Conservation (phyloP, 495 filamentous ascomycete genomes). For the Daldinia loculata region DNA sequence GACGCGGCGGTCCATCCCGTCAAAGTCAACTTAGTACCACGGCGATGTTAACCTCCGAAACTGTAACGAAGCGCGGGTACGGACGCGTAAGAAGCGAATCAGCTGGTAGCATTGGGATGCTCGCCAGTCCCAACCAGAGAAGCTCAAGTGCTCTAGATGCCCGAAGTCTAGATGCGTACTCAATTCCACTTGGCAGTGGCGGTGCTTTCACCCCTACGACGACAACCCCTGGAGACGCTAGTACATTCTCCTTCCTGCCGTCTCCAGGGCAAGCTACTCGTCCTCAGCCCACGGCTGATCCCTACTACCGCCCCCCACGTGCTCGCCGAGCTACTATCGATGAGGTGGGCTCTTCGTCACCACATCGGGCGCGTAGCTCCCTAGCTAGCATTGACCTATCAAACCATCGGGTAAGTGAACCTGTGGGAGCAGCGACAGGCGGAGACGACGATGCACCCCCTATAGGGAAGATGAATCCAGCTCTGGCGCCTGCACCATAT, state of each 20-base stretch:
- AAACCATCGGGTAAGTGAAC: conserved; percentile 55
- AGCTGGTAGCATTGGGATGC: conserved; percentile 76
- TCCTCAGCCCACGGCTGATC: conserved; percentile 63
- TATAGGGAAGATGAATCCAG: conserved; percentile 49
- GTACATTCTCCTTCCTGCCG: conserved; percentile 73
- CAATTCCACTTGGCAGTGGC: conserved; percentile 48
- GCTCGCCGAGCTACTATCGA: conserved; percentile 69
- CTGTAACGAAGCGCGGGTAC: conserved; percentile 71
- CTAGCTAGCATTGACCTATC: conserved; percentile 62
- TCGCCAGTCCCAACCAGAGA: conserved; percentile 60
- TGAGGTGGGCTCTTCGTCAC: conserved; percentile 47
- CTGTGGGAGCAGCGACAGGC: conserved; percentile 45
- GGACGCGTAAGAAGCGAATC: conserved; percentile 82
- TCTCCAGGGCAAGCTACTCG: conserved; percentile 59
- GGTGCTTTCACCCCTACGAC: conserved; percentile 75
- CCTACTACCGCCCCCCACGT: conserved; percentile 86
- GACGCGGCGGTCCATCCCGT: conserved; percentile 66
- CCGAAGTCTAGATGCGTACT: conserved; percentile 53
- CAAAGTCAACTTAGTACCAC: conserved; percentile 82
- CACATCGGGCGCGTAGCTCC: conserved; percentile 55
- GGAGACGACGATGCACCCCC: conserved; percentile 53
- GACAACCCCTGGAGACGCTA: conserved; percentile 71
- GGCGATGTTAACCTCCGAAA: conserved; percentile 75
- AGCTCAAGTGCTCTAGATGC: conserved; percentile 57
- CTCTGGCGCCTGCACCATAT: conserved; percentile 42